phyloP scores from a whole-genome alignment of 139 green algal species.

The Coccomyxa sp. region DNA sequence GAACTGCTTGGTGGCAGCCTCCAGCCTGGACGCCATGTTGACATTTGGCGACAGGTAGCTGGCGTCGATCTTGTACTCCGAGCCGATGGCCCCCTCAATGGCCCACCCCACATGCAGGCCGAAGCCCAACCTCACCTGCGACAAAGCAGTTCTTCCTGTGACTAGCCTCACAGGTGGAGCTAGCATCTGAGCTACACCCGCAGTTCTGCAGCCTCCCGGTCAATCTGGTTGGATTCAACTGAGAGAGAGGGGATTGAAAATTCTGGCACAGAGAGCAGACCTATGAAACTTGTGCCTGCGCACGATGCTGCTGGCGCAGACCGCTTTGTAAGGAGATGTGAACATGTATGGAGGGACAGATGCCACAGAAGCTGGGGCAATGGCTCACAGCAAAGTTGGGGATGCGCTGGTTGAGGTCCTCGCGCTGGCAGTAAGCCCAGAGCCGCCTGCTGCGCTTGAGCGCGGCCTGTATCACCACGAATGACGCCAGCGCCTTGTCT shows the following conservation, averaged over 20 bases:
- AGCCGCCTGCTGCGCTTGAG: slow-evolving; percentile 64
- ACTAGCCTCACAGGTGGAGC: too few relatives aligned
- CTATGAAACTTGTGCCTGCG: too few relatives aligned
- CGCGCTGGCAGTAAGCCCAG: slow-evolving; percentile 28
- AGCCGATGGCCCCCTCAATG: slow-evolving; percentile 95
- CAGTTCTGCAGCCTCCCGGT: too few relatives aligned
- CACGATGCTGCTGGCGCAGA: too few relatives aligned
- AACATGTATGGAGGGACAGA: too few relatives aligned
- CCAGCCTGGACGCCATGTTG: slow-evolving; percentile 93
- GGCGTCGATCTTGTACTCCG: slow-evolving; percentile 94
- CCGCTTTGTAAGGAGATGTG: too few relatives aligned
- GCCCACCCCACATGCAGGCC: slow-evolving; percentile 93
- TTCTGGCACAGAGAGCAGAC: background rate
- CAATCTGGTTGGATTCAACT: too few relatives aligned
- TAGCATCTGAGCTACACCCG: too few relatives aligned
- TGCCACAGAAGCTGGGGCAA: too few relatives aligned
- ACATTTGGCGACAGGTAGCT: slow-evolving; percentile 96
- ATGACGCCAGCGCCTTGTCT: slow-evolving; percentile 84
- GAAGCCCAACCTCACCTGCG: slow-evolving; percentile 83
- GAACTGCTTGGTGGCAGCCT: slow-evolving; percentile 96
- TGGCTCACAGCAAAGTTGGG: slow-evolving; percentile 54
- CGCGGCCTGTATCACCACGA: slow-evolving; percentile 81
- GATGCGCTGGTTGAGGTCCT: slow-evolving; percentile 73
- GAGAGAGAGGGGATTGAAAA: too few relatives aligned
- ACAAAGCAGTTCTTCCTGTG: too few relatives aligned